These are phyloP conservation scores for Clarkia xantiana DNA, from an alignment of 345 rosid genomes.

Conservation along the genomic window DNA sequence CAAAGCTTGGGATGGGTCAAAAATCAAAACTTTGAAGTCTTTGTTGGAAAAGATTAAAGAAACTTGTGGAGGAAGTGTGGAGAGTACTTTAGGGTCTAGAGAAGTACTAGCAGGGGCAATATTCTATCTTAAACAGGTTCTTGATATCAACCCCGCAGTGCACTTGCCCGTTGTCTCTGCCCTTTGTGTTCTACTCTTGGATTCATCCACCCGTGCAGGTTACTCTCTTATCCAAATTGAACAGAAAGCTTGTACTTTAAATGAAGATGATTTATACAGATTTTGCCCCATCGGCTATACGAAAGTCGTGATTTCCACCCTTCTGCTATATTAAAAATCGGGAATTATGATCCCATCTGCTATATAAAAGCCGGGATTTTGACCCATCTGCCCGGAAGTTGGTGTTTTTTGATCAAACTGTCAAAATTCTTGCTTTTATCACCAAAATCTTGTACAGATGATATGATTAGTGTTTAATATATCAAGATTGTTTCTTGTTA, in stretches of 20 bases:
- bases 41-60: slow-evolving; percentile 27
- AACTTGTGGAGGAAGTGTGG: slow-evolving; percentile 14
- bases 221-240: slow-evolving; percentile 4
- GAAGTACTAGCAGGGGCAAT: slow-evolving; percentile 37
- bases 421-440: too few relatives aligned
- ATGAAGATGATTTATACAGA: too few relatives aligned
- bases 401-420: too few relatives aligned
- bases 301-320: too few relatives aligned
- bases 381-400: too few relatives aligned
- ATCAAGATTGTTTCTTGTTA: too few relatives aligned
- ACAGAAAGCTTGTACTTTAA: neutral
- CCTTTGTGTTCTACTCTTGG: slow-evolving; percentile 36
- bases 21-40: slow-evolving; percentile 23
- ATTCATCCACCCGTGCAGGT: slow-evolving; percentile 29
- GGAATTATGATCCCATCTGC: too few relatives aligned
- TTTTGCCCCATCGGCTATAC: too few relatives aligned
- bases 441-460: too few relatives aligned
- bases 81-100: slow-evolving; percentile 14
- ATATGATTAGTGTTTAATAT: too few relatives aligned
- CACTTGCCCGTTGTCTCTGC: slow-evolving; percentile 59
- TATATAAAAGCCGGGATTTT: too few relatives aligned
- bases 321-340: too few relatives aligned
- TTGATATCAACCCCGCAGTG: slow-evolving; percentile 23
- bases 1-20: slow-evolving; percentile 15
- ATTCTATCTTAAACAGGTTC: slow-evolving; percentile 48